Evolutionary conservation across 108 stramenopile species (phyloP).

Genomic region (Asterionellopsis glacialis): DNA sequence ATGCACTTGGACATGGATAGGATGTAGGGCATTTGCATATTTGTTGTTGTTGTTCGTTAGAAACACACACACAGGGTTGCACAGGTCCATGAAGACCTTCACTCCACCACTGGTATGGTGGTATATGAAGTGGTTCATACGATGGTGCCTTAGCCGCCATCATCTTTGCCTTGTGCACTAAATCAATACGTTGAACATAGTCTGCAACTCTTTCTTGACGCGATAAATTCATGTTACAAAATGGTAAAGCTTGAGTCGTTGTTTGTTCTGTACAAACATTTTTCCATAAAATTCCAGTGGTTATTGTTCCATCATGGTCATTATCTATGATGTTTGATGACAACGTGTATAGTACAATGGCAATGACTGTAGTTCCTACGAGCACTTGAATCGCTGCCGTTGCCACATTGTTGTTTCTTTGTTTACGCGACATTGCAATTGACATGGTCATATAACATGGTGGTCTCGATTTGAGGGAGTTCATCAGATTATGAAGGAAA

Average conservation of each 20-base stretch:
- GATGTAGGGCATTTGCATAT: conserved; percentile 1
- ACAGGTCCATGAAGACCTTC: conserved; percentile 43
- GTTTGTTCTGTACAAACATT: too few relatives aligned
- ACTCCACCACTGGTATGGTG: conserved; percentile 53
- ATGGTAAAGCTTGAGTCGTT: conserved; percentile 10
- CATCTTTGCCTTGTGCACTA: background rate
- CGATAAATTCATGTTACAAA: conserved; percentile 23
- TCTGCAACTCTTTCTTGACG: conserved; percentile 24
- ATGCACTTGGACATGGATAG: conserved; percentile 4
- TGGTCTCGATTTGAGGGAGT: too few relatives aligned
- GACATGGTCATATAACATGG: too few relatives aligned
- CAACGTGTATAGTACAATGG: too few relatives aligned
- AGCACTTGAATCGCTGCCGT: too few relatives aligned
- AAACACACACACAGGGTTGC: conserved; percentile 26
- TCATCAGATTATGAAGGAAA: too few relatives aligned
- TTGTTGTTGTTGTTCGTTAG: background rate
- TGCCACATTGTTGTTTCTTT: too few relatives aligned
- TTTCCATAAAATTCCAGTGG: too few relatives aligned
- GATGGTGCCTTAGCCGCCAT: conserved; percentile 28
- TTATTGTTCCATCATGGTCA: too few relatives aligned
- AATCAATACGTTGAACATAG: conserved; percentile 21
- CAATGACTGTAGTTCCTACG: too few relatives aligned
- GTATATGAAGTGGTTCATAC: conserved; percentile 20
- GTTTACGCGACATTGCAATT: too few relatives aligned
- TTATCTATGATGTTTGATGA: too few relatives aligned